Evolutionary conservation across 306 rosid species (phyloP).

Genomic region (Cyclanthera cordifolia): DNA sequence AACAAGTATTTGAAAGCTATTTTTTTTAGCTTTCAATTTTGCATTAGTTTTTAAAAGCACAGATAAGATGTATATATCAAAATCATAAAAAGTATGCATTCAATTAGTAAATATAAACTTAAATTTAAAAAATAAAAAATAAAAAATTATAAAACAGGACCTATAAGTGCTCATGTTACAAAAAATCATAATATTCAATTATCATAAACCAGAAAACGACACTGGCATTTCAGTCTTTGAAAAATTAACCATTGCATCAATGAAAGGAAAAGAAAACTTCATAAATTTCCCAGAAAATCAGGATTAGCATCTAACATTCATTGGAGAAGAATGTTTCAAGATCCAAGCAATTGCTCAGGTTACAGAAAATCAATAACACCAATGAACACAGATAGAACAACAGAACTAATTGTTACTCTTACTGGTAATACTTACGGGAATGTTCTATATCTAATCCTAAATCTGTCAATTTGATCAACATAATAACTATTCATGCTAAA

Average conservation of each 20-base stretch:
- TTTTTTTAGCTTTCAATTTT: too few species aligned
- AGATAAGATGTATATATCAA: too few species aligned
- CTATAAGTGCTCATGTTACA: too few species aligned
- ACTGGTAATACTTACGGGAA: conserved; percentile 52
- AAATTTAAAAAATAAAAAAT: too few species aligned
- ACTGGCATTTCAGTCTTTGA: neutral
- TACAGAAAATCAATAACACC: conserved; percentile 49
- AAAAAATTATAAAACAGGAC: too few species aligned
- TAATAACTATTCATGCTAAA: conserved; percentile 26
- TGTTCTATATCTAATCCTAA: conserved; percentile 46
- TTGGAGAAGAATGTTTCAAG: conserved; percentile 27
- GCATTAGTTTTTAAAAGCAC: too few species aligned
- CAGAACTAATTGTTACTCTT: conserved; percentile 47
- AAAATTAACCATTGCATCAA: neutral
- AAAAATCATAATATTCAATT: too few species aligned
- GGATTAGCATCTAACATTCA: conserved; percentile 26
- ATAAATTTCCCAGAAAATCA: conserved; percentile 15
- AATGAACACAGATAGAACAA: conserved; percentile 40
- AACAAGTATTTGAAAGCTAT: too few species aligned
- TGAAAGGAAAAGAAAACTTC: neutral
- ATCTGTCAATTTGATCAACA: conserved; percentile 57
- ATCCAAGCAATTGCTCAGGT: conserved; percentile 68
- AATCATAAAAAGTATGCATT: too few species aligned
- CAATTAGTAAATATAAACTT: too few species aligned
- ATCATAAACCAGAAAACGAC: neutral